A percentile compares a stretch with the other conserved stretches of the same genome.
phyloP scores from a whole-genome alignment of 108 stramenopile genomes.

The Chaetoceros tenuissimus region DNA sequence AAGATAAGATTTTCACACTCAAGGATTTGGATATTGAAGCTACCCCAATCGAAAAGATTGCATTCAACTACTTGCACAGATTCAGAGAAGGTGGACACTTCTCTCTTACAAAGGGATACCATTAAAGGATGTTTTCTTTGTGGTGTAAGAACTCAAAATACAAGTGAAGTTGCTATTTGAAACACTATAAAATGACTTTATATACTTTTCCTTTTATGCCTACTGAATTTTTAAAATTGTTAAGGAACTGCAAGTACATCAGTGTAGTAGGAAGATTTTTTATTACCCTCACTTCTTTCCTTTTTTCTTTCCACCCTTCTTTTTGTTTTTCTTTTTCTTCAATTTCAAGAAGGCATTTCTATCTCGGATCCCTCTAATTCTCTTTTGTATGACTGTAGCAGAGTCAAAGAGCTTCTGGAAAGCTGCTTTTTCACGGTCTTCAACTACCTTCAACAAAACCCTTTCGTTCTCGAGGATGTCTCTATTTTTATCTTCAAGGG shows the following conservation, averaged over 20 bases:
- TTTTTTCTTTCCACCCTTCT: background rate
- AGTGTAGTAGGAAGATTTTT: background rate
- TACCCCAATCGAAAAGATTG: slow-evolving; percentile 78
- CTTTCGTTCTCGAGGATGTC: background rate
- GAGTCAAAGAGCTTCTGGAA: background rate
- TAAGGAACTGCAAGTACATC: no score
- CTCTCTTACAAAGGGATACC: slow-evolving; percentile 75
- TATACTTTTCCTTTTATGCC: no score
- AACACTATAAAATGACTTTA: no score
- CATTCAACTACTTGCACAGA: slow-evolving; percentile 82
- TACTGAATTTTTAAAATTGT: no score
- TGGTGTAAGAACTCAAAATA: no score
- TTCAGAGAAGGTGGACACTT: slow-evolving; percentile 89
- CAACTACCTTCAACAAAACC: background rate
- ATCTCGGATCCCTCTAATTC: background rate
- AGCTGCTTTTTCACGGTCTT: background rate
- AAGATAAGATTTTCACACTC: slow-evolving; percentile 66
- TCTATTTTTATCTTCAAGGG: background rate
- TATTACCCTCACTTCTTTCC: background rate
- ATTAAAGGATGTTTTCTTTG: slow-evolving; percentile 15
- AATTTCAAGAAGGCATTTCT: background rate
- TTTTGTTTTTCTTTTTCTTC: background rate
- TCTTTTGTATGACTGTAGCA: background rate
- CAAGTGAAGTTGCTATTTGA: no score
- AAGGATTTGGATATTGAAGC: slow-evolving; percentile 75